Evolutionary conservation across 306 rosid species (phyloP), one percentile per base, ranked within the genome.

Genomic region (Dalbergia oliveri): DNA sequence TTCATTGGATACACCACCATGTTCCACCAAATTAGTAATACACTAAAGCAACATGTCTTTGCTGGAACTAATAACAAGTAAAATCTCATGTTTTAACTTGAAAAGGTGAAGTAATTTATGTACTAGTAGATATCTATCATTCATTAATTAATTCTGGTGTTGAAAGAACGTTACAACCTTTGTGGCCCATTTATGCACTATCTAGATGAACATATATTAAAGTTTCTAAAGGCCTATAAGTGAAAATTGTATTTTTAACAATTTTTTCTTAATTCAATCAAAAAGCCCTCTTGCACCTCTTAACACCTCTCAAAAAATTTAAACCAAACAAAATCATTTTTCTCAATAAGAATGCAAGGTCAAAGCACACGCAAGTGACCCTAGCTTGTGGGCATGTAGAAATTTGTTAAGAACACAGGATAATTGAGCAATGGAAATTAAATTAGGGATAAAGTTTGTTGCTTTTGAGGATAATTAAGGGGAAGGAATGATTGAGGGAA

Each of bases 401-500:
- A 14, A 53, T 31, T 16, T 50, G 0, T 39, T 5, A 10, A 19
- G 14, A 21, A 60, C 1, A 26, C 19, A 9, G n/a, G 45, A 61
- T 6, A 57, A 58, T 8, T 41, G 9, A 21, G 21, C 23, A 39
- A 75, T 62, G 16, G 8, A 37, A 37, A 4, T 37, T 4, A 37
- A 33, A 44, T 61, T 3, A 62, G 11, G 14, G 33, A 11, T 35
- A 18, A 35, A 63, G 72, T 35, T 37, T 50, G 44, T n/a, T 50
- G 45, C n/a, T 59, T 76, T 74, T 33, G 44, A 78, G 26, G 35
- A 43, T 65, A 73, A 67, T 43, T 77, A 50, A 59, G 45, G 9
- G 11, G 26, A 54, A 59, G 45, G 56, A 81, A 67, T n/a, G 31
- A 56, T 60, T 19, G 75, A 45, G 45, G 75, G 72, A 66, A 34